A percentile compares a stretch with the other conserved stretches of the same genome.
Evolutionary conservation across 495 filamentous ascomycete genomes (phyloP).

Genomic region (Talaromyces thailandensis): DNA sequence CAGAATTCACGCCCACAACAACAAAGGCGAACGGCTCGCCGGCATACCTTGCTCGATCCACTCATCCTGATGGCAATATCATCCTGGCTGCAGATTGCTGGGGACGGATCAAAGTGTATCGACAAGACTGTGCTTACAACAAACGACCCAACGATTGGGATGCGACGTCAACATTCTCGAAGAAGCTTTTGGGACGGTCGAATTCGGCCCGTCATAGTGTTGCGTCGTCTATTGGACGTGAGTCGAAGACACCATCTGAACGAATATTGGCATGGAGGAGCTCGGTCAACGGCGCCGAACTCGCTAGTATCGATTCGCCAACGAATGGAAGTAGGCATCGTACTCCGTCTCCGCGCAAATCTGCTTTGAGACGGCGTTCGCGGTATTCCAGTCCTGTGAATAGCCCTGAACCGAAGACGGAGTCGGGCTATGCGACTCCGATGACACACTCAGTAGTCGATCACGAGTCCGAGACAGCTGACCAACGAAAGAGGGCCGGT

Average conservation of each 20-base stretch:
- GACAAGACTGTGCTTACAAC: slow-evolving; percentile 78
- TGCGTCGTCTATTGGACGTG: slow-evolving; percentile 36
- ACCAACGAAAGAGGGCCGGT: not conserved
- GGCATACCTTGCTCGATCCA: slow-evolving; percentile 62
- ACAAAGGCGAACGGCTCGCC: slow-evolving; percentile 52
- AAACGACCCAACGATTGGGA: slow-evolving; percentile 48
- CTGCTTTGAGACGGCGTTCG: slow-evolving; percentile 13
- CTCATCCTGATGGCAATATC: slow-evolving; percentile 80
- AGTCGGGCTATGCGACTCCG: slow-evolving; percentile 24
- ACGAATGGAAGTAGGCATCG: slow-evolving; percentile 30
- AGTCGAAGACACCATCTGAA: slow-evolving; percentile 57
- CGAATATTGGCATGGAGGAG: slow-evolving; percentile 91
- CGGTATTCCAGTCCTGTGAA: slow-evolving; percentile 20
- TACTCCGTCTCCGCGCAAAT: slow-evolving; percentile 51
- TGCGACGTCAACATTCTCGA: slow-evolving; percentile 67
- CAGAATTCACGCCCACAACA: slow-evolving; percentile 28
- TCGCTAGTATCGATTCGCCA: slow-evolving; percentile 41
- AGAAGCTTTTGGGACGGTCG: slow-evolving; percentile 61
- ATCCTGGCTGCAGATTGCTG: slow-evolving; percentile 84
- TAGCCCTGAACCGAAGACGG: slow-evolving; percentile 10
- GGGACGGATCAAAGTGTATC: slow-evolving; percentile 86
- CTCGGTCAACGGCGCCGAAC: slow-evolving; percentile 52
- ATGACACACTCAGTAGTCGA: slow-evolving; percentile 22
- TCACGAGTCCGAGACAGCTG: not conserved
- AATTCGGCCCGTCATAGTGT: slow-evolving; percentile 50